A percentile compares a stretch with the other conserved stretches of the same genome.
Evolutionary conservation across 2,329 filamentous ascomycete species (phyloP).

Genomic region (Sarocladium oryzae): DNA sequence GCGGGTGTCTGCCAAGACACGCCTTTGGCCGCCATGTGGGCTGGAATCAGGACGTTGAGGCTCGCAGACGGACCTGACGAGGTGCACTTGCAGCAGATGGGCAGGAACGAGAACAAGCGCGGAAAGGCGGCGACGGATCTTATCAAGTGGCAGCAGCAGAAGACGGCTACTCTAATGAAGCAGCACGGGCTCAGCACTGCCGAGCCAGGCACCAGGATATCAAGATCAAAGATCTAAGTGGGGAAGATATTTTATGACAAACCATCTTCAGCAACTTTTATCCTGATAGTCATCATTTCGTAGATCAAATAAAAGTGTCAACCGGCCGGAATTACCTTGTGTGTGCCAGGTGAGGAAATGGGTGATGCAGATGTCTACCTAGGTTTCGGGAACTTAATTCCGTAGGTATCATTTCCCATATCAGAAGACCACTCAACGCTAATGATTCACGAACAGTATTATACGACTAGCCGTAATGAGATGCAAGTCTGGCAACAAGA

Average conservation of each 20-base stretch:
- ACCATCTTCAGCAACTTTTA: not conserved
- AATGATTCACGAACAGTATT: too few species aligned
- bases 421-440: too few species aligned
- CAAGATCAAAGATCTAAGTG: constrained; percentile 38
- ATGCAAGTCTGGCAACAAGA: too few species aligned
- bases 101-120: constrained; percentile 71
- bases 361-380: too few species aligned
- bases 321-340: too few species aligned
- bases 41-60: constrained; percentile 70
- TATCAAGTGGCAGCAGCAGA: constrained; percentile 58
- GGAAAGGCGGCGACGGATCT: constrained; percentile 53
- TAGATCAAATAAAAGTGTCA: not conserved
- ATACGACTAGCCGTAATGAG: too few species aligned
- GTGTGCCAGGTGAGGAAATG: too few species aligned
- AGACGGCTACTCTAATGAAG: constrained; percentile 59
- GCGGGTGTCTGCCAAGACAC: constrained; percentile 93
- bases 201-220: constrained; percentile 48
- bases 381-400: too few species aligned
- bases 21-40: constrained; percentile 79
- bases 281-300: not conserved
- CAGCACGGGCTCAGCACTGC: constrained; percentile 42
- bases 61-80: constrained; percentile 94
- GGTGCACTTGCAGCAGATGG: constrained; percentile 81
- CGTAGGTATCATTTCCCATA: not conserved
- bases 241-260: not conserved